phyloP scores from a whole-genome alignment of 108 stramenopile species.

The Discostella stelligeroides region DNA sequence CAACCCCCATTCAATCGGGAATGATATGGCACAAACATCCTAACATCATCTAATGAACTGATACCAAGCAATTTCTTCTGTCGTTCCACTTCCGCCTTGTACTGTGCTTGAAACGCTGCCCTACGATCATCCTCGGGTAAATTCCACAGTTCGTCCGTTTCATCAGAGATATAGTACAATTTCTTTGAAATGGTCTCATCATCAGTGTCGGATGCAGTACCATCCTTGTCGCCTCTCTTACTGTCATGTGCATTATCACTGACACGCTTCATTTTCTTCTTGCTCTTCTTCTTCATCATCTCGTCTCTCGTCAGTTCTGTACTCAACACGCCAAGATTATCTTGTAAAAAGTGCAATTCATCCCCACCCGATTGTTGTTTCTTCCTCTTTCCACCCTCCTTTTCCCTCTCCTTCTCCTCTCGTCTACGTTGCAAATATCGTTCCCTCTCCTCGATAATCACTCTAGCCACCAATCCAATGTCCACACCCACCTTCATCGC shows the following conservation, averaged over 20 bases:
- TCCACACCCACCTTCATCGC: constrained; percentile 78
- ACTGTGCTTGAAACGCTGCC: constrained; percentile 74
- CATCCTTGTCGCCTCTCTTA: constrained; percentile 49
- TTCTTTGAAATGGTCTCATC: constrained; percentile 40
- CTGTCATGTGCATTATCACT: too few species aligned
- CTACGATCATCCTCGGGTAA: constrained; percentile 70
- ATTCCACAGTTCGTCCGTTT: constrained; percentile 54
- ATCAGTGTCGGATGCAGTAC: constrained; percentile 47
- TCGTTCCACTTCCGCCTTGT: constrained; percentile 73
- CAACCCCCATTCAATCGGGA: constrained; percentile 14
- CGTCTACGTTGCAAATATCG: constrained; percentile 45
- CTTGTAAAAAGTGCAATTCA: constrained; percentile 61
- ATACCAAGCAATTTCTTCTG: constrained; percentile 54
- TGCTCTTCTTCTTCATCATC: too few species aligned
- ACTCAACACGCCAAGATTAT: constrained; percentile 70
- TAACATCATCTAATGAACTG: constrained; percentile 17
- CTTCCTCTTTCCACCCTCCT: constrained; percentile 19
- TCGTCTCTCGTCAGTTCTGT: constrained; percentile 40
- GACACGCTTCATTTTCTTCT: constrained; percentile 46
- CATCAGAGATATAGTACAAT: constrained; percentile 50
- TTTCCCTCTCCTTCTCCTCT: constrained; percentile 32
- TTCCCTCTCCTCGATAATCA: constrained; percentile 54
- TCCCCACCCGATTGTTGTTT: constrained; percentile 18
- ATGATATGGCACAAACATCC: constrained; percentile 10
- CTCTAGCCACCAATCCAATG: constrained; percentile 56